phyloP scores from a whole-genome alignment of 2,329 filamentous ascomycete species.

The Dothideomycetes sp. region DNA sequence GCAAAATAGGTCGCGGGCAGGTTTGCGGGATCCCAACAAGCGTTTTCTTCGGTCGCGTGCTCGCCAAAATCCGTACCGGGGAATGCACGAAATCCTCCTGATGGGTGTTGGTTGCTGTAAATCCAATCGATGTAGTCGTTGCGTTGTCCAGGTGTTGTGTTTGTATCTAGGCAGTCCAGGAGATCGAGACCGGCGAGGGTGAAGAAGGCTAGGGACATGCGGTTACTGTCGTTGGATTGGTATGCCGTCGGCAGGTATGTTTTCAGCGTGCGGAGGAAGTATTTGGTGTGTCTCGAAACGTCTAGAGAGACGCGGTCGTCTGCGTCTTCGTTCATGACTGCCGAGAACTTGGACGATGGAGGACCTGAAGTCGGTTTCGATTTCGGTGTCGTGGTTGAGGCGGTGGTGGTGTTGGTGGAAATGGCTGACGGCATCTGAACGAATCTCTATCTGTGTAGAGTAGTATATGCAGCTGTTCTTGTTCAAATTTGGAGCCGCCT shows the following conservation, averaged over 20 bases:
- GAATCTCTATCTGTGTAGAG: too few species aligned
- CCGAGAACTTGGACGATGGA: slow-evolving; percentile 3
- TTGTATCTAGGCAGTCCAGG: slow-evolving; percentile 53
- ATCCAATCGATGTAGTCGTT: slow-evolving; percentile 63
- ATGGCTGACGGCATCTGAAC: too few species aligned
- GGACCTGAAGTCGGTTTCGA: too few species aligned
- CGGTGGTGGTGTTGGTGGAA: too few species aligned
- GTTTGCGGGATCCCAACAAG: slow-evolving; percentile 65
- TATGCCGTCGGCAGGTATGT: slow-evolving; percentile 67
- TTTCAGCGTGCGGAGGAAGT: slow-evolving; percentile 84
- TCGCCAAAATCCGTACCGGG: slow-evolving; percentile 55
- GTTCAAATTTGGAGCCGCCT: too few species aligned
- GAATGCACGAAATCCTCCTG: slow-evolving; percentile 82
- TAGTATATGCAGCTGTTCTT: too few species aligned
- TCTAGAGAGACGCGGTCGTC: slow-evolving; percentile 7
- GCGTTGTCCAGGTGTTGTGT: slow-evolving; percentile 46
- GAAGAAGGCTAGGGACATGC: slow-evolving; percentile 84
- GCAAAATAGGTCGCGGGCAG: slow-evolving; percentile 86
- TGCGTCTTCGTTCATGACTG: slow-evolving; percentile 4
- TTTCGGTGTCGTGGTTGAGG: too few species aligned
- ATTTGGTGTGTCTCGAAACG: slow-evolving; percentile 42
- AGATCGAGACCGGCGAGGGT: slow-evolving; percentile 78
- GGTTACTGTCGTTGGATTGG: slow-evolving; percentile 80
- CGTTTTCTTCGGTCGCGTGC: slow-evolving; percentile 42
- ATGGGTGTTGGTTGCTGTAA: slow-evolving; percentile 72